phyloP scores from a whole-genome alignment of 306 rosid species.

The Casuarina glauca region DNA sequence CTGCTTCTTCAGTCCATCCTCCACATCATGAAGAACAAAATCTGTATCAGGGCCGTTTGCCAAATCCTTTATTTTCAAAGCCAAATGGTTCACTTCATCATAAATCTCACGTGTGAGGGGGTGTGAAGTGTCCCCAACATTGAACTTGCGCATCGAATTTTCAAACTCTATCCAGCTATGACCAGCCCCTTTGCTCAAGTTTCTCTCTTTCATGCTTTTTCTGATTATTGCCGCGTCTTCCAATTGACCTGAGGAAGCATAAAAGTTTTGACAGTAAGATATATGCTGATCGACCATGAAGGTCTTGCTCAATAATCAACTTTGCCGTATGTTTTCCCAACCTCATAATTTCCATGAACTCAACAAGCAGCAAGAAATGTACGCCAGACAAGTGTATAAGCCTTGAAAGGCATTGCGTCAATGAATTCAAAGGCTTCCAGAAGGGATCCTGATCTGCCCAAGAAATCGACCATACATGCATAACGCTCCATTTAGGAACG shows the following conservation, averaged over 20 bases:
- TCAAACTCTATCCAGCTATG: constrained; percentile 66
- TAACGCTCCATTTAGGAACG: constrained; percentile 65
- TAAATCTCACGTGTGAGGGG: constrained; percentile 54
- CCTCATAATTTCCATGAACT: constrained; percentile 52
- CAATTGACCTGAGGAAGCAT: constrained; percentile 56
- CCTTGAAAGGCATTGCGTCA: constrained; percentile 55
- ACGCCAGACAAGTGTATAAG: constrained; percentile 66
- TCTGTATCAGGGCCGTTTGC: constrained; percentile 59
- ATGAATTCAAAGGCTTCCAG: constrained; percentile 53
- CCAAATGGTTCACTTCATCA: constrained; percentile 46
- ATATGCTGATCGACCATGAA: constrained; percentile 55
- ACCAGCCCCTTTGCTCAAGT: constrained; percentile 56
- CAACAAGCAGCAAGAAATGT: constrained; percentile 65
- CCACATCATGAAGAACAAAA: constrained; percentile 72
- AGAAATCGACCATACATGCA: constrained; percentile 68
- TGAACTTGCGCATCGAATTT: constrained; percentile 55
- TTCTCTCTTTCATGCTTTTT: constrained; percentile 52
- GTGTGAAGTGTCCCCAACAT: constrained; percentile 68
- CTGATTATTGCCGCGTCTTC: constrained; percentile 57
- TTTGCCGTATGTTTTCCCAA: constrained; percentile 62
- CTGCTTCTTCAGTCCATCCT: constrained; percentile 60
- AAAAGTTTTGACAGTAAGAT: constrained; percentile 61
- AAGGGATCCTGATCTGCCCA: constrained; percentile 65
- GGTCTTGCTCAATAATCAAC: constrained; percentile 59
- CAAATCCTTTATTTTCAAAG: constrained; percentile 42